A percentile compares a stretch with the other conserved stretches of the same genome.
Evolutionary conservation across 805 yeast genomes (phyloP).

Genomic region (Barnettozyma populi): DNA sequence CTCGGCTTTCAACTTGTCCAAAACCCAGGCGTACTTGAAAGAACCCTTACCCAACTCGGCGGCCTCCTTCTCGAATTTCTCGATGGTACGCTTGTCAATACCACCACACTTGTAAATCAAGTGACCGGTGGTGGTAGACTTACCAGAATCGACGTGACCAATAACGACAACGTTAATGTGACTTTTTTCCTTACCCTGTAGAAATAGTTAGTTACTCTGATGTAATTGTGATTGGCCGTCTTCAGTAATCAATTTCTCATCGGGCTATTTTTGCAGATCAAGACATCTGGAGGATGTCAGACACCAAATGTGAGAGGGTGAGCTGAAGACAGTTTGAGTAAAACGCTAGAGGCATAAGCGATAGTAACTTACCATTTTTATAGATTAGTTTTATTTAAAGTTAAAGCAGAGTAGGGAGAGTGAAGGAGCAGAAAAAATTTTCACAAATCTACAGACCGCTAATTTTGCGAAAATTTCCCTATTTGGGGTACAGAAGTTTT

Average conservation of each 20-base stretch:
- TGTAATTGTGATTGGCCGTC: neutral
- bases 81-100: slow-evolving; percentile 97
- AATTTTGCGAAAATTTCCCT: neutral
- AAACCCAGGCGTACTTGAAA: slow-evolving; percentile 97
- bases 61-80: slow-evolving; percentile 97
- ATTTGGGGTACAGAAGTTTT: neutral
- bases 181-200: slow-evolving; percentile 87
- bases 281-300: neutral
- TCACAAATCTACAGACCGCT: neutral
- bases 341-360: neutral
- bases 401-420: neutral
- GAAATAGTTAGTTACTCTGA: neutral
- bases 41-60: slow-evolving; percentile 98
- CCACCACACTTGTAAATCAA: slow-evolving; percentile 99
- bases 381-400: neutral
- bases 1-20: slow-evolving; percentile 94
- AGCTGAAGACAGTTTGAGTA: neutral
- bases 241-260: neutral
- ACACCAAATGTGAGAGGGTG: neutral
- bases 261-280: neutral
- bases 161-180: slow-evolving; percentile 99
- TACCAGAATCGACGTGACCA: slow-evolving; percentile 99
- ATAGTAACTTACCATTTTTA: slow-evolving; percentile 7
- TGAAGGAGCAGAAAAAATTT: slow-evolving; percentile 6
- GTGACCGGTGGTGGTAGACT: slow-evolving; percentile 99